Evolutionary conservation across 164 flowering plant genomes (phyloP).

Genomic region (Tetracentron sinense): DNA sequence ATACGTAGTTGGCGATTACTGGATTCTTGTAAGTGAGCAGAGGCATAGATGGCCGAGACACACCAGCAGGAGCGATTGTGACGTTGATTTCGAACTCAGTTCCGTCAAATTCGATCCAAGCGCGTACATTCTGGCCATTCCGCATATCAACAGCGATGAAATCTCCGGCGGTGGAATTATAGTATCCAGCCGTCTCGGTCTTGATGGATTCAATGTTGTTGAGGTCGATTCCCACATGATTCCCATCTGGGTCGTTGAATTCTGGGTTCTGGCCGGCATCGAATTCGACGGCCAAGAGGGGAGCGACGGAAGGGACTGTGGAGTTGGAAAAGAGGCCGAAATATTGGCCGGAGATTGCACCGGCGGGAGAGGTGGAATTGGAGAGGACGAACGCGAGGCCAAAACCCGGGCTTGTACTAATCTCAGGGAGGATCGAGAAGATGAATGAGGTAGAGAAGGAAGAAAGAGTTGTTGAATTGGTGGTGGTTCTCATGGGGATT

Average conservation of each 20-base stretch:
- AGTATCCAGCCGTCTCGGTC: conserved; percentile 43
- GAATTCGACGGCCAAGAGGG: conserved; percentile 74
- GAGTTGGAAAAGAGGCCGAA: conserved; percentile 64
- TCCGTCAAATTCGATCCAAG: conserved; percentile 81
- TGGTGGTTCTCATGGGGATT: conserved; percentile 28
- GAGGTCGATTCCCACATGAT: conserved; percentile 72
- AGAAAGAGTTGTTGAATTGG: conserved; percentile 25
- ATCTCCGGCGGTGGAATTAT: conserved; percentile 21
- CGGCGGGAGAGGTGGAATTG: conserved; percentile 49
- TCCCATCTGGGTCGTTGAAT: conserved; percentile 63
- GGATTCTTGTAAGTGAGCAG: conserved; percentile 36
- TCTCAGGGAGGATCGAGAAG: conserved; percentile 62
- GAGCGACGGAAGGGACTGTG: conserved; percentile 28
- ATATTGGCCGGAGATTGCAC: conserved; percentile 66
- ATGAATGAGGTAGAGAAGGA: conserved; percentile 76
- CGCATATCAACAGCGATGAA: conserved; percentile 46
- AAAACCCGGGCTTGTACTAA: conserved; percentile 56
- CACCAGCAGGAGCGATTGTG: conserved; percentile 52
- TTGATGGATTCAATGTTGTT: conserved; percentile 44
- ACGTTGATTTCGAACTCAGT: conserved; percentile 46
- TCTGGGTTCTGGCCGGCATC: conserved; percentile 73
- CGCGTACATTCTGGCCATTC: conserved; percentile 62
- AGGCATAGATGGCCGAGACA: conserved; percentile 41
- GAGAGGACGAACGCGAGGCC: conserved; percentile 75
- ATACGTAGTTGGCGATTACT: conserved; percentile 41